A percentile compares a stretch with the other conserved stretches of the same genome.
Evolutionary conservation across 768 basidiomycete species (phyloP).

Genomic region (Pluteus cervinus): DNA sequence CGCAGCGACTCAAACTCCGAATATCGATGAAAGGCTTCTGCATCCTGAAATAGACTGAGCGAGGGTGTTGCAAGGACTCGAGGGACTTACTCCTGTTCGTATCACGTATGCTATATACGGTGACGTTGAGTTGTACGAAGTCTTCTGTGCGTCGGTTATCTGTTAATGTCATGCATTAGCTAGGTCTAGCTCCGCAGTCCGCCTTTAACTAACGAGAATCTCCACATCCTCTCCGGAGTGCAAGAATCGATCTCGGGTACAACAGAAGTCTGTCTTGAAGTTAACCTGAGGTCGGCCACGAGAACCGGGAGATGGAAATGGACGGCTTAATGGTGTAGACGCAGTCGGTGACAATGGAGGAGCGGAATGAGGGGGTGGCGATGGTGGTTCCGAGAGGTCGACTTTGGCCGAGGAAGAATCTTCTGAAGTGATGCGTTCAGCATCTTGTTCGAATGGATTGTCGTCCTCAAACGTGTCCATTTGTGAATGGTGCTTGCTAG

Average conservation of each 20-base stretch:
- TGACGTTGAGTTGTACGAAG: slow-evolving; percentile 77
- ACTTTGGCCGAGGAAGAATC: slow-evolving; percentile 49
- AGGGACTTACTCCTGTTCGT: slow-evolving; percentile 63
- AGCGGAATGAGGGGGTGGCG: slow-evolving; percentile 41
- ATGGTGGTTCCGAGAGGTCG: slow-evolving; percentile 54
- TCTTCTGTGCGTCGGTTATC: slow-evolving; percentile 97
- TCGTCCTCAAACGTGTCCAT: slow-evolving; percentile 58
- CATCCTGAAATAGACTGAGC: slow-evolving; percentile 41
- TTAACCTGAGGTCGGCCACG: slow-evolving; percentile 45
- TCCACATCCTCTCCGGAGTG: slow-evolving; percentile 81
- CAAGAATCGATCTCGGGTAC: slow-evolving; percentile 65
- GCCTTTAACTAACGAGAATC: slow-evolving; percentile 69
- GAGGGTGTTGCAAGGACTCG: background rate
- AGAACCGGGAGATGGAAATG: slow-evolving; percentile 53
- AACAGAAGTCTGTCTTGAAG: slow-evolving; percentile 78
- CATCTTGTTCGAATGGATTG: slow-evolving; percentile 59
- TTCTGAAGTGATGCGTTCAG: slow-evolving; percentile 38
- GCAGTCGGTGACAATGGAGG: slow-evolving; percentile 43
- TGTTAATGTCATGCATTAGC: slow-evolving; percentile 30
- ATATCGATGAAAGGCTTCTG: slow-evolving; percentile 84
- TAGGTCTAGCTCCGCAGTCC: no score
- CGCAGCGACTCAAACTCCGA: slow-evolving; percentile 97
- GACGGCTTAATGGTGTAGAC: slow-evolving; percentile 31
- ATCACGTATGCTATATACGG: slow-evolving; percentile 96
- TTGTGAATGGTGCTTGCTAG: slow-evolving; percentile 6